phyloP scores from a whole-genome alignment of 805 yeast genomes.

The Wickerhamiella shivajii region DNA sequence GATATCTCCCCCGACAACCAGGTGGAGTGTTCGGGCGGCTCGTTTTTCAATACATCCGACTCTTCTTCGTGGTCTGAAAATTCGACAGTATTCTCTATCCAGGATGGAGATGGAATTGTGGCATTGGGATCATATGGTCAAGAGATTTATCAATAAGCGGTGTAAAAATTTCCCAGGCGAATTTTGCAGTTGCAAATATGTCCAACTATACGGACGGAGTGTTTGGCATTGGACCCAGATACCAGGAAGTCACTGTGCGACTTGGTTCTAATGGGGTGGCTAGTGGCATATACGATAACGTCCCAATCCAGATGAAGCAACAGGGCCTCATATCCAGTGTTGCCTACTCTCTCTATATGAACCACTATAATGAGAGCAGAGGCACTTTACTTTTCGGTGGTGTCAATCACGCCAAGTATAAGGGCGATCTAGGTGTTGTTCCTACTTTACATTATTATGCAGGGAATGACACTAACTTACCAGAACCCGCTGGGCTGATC shows the following conservation, averaged over 20 bases:
- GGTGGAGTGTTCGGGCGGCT: slow-evolving; percentile 5
- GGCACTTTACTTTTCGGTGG: slow-evolving; percentile 35
- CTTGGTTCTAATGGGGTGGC: slow-evolving; percentile 11
- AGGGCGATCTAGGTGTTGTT: slow-evolving; percentile 27
- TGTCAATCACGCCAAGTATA: slow-evolving; percentile 29
- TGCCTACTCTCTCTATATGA: slow-evolving; percentile 36
- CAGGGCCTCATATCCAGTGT: slow-evolving; percentile 30
- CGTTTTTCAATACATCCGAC: slow-evolving; percentile 3
- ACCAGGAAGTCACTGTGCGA: slow-evolving; percentile 22
- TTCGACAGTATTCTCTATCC: slow-evolving; percentile 16
- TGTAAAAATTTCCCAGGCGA: slow-evolving; percentile 34
- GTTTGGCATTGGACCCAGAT: slow-evolving; percentile 26
- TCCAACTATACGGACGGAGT: slow-evolving; percentile 51
- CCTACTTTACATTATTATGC: no score
- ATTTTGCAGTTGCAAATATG: slow-evolving; percentile 60
- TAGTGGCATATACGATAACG: slow-evolving; percentile 19
- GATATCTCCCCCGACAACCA: background rate
- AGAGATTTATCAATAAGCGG: slow-evolving; percentile 45
- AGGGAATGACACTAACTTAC: no score
- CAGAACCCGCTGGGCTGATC: background rate
- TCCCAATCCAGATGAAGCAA: slow-evolving; percentile 25
- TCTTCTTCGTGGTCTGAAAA: slow-evolving; percentile 6
- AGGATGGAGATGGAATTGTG: slow-evolving; percentile 31
- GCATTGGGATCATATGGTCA: slow-evolving; percentile 45
- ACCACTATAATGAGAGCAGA: slow-evolving; percentile 20